A percentile compares a stretch with the other conserved stretches of the same genome.
These are phyloP conservation scores for Trichaptum fuscoviolaceum DNA, from an alignment of 768 basidiomycete genomes.

Conservation along the genomic window DNA sequence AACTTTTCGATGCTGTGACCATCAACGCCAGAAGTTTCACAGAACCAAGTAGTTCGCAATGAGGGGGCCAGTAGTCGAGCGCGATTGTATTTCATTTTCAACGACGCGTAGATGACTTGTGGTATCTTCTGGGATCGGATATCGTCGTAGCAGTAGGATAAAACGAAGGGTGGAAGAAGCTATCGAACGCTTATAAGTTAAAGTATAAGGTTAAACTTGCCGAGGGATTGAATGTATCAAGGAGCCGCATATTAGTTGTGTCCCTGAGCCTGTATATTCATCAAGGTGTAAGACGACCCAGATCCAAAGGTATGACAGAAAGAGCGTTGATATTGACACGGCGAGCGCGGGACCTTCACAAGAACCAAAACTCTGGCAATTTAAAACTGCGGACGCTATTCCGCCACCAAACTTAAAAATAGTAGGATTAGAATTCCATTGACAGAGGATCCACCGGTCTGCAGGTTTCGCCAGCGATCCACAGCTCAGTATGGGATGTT, in stretches of 20 bases:
- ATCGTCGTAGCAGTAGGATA: no score
- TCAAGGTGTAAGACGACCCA: neutral
- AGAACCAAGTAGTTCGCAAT: neutral
- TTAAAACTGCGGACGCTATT: neutral
- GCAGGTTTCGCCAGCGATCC: no score
- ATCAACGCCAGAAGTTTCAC: neutral
- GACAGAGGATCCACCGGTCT: no score
- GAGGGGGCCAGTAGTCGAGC: neutral
- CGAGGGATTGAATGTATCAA: neutral
- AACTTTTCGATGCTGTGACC: neutral
- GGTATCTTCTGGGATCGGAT: no score
- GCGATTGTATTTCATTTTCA: neutral
- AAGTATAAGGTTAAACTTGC: neutral
- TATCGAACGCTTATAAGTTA: no score
- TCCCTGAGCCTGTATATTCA: neutral
- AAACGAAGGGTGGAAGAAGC: no score
- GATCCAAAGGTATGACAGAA: neutral
- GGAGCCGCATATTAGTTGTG: neutral
- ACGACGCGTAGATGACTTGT: neutral
- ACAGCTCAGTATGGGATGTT: neutral
- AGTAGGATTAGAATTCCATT: no score
- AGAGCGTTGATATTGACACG: neutral
- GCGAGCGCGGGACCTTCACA: neutral
- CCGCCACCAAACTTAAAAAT: neutral
- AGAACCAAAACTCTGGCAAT: neutral